Percentiles rank a stretch among this genome's conserved stretches.
phyloP scores from a whole-genome alignment of 768 basidiomycete species.

The Chiua virens region DNA sequence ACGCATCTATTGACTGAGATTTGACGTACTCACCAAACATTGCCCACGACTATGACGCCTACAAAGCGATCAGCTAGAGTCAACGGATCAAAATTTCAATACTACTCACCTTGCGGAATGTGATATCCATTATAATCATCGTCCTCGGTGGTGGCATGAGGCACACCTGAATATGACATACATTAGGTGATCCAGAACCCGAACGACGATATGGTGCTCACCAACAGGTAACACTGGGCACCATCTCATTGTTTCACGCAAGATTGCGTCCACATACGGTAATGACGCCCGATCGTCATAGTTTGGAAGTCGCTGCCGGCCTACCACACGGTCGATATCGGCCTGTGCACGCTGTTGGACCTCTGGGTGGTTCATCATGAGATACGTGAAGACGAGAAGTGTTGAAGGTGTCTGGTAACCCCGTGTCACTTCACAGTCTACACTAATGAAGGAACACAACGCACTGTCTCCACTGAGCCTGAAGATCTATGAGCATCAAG shows the following conservation, averaged over 20 bases:
- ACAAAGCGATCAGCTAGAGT: not conserved
- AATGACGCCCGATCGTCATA: constrained; percentile 29
- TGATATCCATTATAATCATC: constrained; percentile 37
- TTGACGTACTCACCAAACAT: constrained; percentile 7
- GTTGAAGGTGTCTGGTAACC: constrained; percentile 23
- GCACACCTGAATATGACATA: constrained; percentile 36
- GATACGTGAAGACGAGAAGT: constrained; percentile 28
- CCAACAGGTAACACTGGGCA: constrained; percentile 26
- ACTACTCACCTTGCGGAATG: constrained; percentile 27
- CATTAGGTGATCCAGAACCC: not conserved
- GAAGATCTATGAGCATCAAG: not conserved
- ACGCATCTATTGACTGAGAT: no score
- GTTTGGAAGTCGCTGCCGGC: constrained; percentile 27
- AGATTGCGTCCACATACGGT: constrained; percentile 35
- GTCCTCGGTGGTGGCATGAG: constrained; percentile 38
- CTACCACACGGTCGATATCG: constrained; percentile 34
- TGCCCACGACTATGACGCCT: constrained; percentile 12
- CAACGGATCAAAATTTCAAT: no score
- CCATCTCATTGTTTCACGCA: constrained; percentile 35
- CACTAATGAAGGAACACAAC: not conserved
- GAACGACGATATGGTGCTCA: not conserved
- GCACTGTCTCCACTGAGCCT: constrained; percentile 35
- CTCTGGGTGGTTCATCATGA: constrained; percentile 30
- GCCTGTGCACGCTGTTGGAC: constrained; percentile 29
- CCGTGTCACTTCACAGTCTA: not conserved